A percentile compares a stretch with the other conserved stretches of the same genome.
These are phyloP conservation scores for Solanum bulbocastanum DNA, from an alignment of 257 asterid species.

Conservation along the genomic window DNA sequence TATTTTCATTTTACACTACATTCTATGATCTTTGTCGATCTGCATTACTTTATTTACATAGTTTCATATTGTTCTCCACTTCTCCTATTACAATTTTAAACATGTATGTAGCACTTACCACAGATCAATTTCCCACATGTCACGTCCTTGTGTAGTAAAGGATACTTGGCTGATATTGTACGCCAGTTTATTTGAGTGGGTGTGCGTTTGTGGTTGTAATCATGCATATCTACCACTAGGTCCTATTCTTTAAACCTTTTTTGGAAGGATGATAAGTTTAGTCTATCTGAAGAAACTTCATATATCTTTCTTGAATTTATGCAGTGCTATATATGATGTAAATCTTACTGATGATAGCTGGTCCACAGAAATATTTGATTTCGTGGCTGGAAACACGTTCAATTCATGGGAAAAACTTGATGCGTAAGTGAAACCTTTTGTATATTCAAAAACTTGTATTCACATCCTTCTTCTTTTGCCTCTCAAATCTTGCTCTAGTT, in stretches of 20 bases:
- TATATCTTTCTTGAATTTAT: neutral
- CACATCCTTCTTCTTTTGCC: neutral
- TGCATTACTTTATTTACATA: neutral
- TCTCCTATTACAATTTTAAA: neutral
- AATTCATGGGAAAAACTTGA: slow-evolving; percentile 50
- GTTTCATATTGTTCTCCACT: neutral
- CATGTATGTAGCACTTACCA: neutral
- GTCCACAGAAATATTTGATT: slow-evolving; percentile 41
- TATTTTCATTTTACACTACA: neutral
- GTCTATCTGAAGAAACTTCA: neutral
- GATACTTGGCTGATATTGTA: neutral
- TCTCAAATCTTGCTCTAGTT: neutral
- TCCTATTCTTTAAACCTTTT: neutral
- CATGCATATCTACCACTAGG: neutral
- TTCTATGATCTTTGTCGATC: neutral
- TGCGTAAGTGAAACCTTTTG: slow-evolving; percentile 23
- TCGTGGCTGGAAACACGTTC: slow-evolving; percentile 49
- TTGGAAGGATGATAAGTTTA: neutral
- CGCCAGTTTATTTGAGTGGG: neutral
- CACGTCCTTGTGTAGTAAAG: too few species aligned
- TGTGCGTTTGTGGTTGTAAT: neutral
- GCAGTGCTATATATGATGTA: slow-evolving; percentile 57
- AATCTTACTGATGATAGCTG: slow-evolving; percentile 48
- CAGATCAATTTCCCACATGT: too few species aligned
- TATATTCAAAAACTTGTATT: neutral